phyloP scores from a whole-genome alignment of 2,329 filamentous ascomycete species.

The Verruconis gallopava region DNA sequence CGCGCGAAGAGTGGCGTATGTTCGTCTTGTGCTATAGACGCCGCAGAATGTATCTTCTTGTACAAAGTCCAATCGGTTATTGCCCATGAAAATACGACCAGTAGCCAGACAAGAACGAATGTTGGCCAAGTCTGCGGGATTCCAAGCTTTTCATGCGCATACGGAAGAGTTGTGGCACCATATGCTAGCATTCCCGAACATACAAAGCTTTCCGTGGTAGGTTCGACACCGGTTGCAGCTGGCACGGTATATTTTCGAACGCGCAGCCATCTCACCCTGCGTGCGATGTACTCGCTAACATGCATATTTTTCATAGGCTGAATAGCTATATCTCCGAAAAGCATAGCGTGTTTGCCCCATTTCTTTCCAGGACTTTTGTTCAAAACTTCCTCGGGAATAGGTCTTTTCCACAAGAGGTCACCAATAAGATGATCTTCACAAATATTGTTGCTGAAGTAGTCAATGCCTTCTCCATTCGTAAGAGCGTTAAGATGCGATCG shows the following conservation, averaged over 20 bases:
- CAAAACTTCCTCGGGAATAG: conserved; percentile 26
- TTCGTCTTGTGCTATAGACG: conserved; percentile 56
- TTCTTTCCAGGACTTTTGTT: conserved; percentile 20
- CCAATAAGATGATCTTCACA: conserved; percentile 97
- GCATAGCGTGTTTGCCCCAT: conserved; percentile 68
- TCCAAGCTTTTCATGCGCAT: conserved; percentile 37
- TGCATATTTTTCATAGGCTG: conserved; percentile 82
- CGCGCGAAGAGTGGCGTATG: conserved; percentile 63
- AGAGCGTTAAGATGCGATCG: conserved; percentile 75
- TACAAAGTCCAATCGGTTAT: conserved; percentile 62
- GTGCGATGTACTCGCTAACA: conserved; percentile 60
- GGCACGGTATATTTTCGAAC: conserved; percentile 92
- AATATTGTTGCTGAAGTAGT: conserved; percentile 90
- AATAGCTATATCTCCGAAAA: conserved; percentile 74
- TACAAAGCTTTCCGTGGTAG: conserved; percentile 76
- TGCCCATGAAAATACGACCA: conserved; percentile 59
- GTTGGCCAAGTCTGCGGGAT: conserved; percentile 54
- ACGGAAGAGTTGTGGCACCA: conserved; percentile 4
- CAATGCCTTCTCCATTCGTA: conserved; percentile 56
- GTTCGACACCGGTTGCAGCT: conserved; percentile 79
- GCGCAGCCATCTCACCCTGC: conserved; percentile 78
- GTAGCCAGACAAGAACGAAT: conserved; percentile 52
- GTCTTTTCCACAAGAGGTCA: conserved; percentile 71
- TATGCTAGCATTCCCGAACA: conserved; percentile 44
- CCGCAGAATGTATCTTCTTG: conserved; percentile 57